These are phyloP conservation scores for Flaveria linearis DNA, from an alignment of 129 eudicot species.

Conservation along the genomic window DNA sequence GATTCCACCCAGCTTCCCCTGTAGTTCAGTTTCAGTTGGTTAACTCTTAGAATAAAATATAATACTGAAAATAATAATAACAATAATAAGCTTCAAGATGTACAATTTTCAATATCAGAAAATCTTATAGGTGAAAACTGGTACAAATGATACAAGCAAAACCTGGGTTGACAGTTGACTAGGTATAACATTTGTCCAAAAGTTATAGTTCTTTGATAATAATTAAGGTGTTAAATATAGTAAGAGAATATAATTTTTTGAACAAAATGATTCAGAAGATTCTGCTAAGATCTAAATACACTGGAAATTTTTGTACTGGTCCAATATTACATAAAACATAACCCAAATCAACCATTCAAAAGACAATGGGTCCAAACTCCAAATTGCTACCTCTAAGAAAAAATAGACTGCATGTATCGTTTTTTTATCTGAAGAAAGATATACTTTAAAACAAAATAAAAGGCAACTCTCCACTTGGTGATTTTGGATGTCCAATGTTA, in stretches of 20 bases:
- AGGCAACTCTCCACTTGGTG: background rate
- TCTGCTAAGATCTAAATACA: background rate
- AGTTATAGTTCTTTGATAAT: background rate
- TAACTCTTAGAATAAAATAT: background rate
- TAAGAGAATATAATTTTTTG: background rate
- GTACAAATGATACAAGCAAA: background rate
- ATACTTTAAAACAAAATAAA: background rate
- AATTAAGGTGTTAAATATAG: background rate
- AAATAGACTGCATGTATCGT: background rate
- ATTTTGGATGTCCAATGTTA: background rate
- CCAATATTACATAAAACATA: background rate
- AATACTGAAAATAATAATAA: background rate
- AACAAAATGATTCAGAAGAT: background rate
- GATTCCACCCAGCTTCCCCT: conserved; percentile 99
- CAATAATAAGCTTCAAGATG: background rate
- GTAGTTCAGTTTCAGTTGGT: conserved; percentile 22
- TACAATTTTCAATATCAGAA: background rate
- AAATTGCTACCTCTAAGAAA: conserved; percentile 1
- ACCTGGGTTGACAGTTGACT: conserved; percentile 2
- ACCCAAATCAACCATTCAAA: background rate
- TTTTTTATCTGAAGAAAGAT: background rate
- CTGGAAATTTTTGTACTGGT: background rate
- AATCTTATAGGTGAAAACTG: background rate
- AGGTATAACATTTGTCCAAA: background rate
- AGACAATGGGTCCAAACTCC: background rate